Conservation (phyloP, 805 yeast genomes). For the Yarrowia yakushimensis region DNA sequence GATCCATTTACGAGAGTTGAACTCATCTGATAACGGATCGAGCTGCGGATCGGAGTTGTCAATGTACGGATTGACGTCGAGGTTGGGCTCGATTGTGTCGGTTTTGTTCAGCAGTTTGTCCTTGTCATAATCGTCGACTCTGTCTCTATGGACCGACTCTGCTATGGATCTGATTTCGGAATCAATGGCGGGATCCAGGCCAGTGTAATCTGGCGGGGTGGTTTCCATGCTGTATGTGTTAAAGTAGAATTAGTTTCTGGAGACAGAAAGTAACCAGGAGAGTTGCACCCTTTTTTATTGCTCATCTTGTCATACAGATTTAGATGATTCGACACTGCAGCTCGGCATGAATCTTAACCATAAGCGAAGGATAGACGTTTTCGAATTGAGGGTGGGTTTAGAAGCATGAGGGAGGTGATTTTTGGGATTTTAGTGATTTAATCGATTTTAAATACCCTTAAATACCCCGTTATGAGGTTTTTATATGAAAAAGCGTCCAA, state of each 20-base stretch:
- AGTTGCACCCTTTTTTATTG: neutral
- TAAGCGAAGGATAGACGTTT: too few relatives aligned
- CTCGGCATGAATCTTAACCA: neutral
- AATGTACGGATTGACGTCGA: constrained; percentile 31
- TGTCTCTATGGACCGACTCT: neutral
- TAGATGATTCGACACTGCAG: constrained; percentile 1
- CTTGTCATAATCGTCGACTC: neutral
- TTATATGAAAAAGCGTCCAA: too few relatives aligned
- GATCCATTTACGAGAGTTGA: constrained; percentile 61
- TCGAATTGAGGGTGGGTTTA: neutral
- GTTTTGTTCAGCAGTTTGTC: neutral
- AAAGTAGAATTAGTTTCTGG: too few relatives aligned
- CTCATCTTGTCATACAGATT: neutral
- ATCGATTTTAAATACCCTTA: too few relatives aligned
- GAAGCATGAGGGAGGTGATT: too few relatives aligned
- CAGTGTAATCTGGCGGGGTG: neutral
- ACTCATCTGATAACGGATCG: constrained; percentile 56
- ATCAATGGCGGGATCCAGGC: constrained; percentile 2
- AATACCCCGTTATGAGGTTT: too few relatives aligned
- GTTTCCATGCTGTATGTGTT: neutral
- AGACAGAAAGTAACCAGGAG: too few relatives aligned
- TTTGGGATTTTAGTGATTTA: too few relatives aligned
- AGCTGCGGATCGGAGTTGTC: constrained; percentile 44
- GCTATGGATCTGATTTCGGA: constrained; percentile 8
- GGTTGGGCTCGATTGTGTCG: neutral